phyloP scores from a whole-genome alignment of 148 eudicot species.

The Rhododendron kiyosumense region DNA sequence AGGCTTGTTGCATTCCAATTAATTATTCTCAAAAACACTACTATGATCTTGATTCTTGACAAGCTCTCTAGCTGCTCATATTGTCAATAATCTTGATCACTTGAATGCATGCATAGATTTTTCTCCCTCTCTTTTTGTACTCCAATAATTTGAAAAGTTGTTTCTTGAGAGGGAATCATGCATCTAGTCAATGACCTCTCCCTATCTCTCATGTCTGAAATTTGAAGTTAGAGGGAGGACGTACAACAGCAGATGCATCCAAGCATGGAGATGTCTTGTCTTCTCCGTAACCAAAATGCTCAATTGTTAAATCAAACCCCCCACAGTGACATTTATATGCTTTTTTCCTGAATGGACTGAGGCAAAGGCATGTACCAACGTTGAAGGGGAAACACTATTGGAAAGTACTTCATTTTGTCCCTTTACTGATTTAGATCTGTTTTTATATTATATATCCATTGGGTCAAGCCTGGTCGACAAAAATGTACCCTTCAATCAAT shows the following conservation, averaged over 20 bases:
- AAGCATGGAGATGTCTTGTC: constrained; percentile 7
- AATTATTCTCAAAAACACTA: background rate
- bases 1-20: background rate
- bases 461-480: background rate
- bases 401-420: background rate
- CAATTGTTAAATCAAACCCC: constrained; percentile 1
- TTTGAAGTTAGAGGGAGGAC: background rate
- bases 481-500: background rate
- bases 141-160: background rate
- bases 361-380: background rate
- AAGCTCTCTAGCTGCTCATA: too few species aligned
- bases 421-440: background rate
- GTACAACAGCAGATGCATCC: background rate
- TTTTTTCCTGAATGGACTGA: background rate
- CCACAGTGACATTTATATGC: background rate
- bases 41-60: background rate
- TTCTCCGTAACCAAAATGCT: background rate
- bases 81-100: background rate
- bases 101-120: background rate
- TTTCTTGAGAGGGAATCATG: background rate
- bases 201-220: background rate
- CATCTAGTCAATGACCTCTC: background rate
- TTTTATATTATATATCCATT: background rate
- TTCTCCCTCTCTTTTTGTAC: background rate
- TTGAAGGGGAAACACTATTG: background rate